Base-by-base conservation (phyloP, 208 protist genomes). In the Leishmania turanica region DNA sequence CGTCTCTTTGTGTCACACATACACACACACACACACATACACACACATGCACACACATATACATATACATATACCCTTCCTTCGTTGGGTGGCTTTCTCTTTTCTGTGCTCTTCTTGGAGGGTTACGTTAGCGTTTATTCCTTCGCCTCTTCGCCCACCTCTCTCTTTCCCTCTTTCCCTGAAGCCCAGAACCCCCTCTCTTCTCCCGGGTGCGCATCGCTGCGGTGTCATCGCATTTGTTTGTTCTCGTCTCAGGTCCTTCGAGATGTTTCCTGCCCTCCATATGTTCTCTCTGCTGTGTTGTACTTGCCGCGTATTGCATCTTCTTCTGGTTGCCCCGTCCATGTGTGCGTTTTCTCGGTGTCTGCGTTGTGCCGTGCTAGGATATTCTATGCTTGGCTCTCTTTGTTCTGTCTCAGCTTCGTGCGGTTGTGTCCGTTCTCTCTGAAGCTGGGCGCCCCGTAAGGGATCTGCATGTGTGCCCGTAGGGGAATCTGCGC, bases 31-130 rank as follows among this genome's bases (percentile, higher is more conserved):
- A 3, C 5, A 11, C 6, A 11, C 0, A 7, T 27, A 0, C 0
- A 17, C 0, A 17, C 1, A 53, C 0, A n/a, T 17, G 0, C 24
- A 11, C 0, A 11, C 0, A 5, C 5, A 2, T 2, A 7, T 3
- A 5, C 6, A 17, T 7, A 2, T 2, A 0, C 27, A 5, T 21
- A 17, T 21, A 0, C 27, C 0, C 2, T 13, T 62, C 1, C 2
- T 62, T 0, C 2, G 11, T 3, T 62, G 0, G 0, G 6, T 24
- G 7, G 3, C 27, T 62, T 11, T 62, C 27, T 21, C 56, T 62
- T 21, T 21, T 11, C 4, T 62, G 27, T 21, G 6, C 27, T 62
- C 56, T 31, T 31, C 13, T 13, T 31, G 8, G 56, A 3, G 0
- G 27, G 24, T 21, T 13, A 21, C 31, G 3, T 21, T 24, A n/a